Evolutionary conservation across 768 basidiomycete genomes (phyloP).

Genomic region (Sporobolomyces pararoseus): DNA sequence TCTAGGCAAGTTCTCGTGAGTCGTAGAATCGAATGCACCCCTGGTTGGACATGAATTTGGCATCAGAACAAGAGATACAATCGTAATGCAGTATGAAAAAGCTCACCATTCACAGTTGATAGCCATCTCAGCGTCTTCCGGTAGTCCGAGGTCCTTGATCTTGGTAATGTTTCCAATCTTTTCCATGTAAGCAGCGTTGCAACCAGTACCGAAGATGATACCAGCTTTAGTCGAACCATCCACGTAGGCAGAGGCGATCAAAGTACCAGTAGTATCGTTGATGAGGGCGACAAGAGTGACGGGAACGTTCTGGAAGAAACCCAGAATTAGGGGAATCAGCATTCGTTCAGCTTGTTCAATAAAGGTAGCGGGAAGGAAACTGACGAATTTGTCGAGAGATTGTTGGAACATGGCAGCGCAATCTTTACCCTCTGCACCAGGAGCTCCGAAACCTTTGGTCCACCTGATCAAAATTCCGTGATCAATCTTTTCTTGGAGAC

Average conservation of each 20-base stretch:
- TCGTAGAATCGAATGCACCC: conserved; percentile 96
- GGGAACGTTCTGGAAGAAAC: conserved; percentile 68
- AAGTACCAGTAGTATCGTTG: conserved; percentile 96
- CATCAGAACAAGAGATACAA: neutral
- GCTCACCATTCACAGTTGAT: conserved; percentile 88
- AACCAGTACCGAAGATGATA: conserved; percentile 95
- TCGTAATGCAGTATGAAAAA: neutral
- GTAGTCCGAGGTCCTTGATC: conserved; percentile 59
- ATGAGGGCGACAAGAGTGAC: conserved; percentile 80
- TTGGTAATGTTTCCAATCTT: conserved; percentile 78
- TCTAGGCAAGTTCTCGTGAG: conserved; percentile 87
- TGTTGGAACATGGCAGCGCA: conserved; percentile 88
- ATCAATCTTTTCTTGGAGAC: conserved; percentile 87
- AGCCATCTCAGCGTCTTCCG: conserved; percentile 59
- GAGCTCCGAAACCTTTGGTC: conserved; percentile 97
- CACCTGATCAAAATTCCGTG: conserved; percentile 91
- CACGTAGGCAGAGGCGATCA: conserved; percentile 95
- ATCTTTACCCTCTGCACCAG: conserved; percentile 85
- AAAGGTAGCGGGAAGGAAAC: conserved; percentile 43
- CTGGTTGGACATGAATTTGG: conserved; percentile 49
- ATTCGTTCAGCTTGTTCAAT: too few relatives aligned
- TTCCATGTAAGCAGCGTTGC: conserved; percentile 93
- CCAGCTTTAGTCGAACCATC: conserved; percentile 86
- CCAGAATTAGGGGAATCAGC: too few relatives aligned
- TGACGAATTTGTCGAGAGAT: conserved; percentile 70